Percentiles rank a stretch among this genome's conserved stretches.
Conservation (phyloP, 441 rosid genomes). For the Brassica balearica region DNA sequence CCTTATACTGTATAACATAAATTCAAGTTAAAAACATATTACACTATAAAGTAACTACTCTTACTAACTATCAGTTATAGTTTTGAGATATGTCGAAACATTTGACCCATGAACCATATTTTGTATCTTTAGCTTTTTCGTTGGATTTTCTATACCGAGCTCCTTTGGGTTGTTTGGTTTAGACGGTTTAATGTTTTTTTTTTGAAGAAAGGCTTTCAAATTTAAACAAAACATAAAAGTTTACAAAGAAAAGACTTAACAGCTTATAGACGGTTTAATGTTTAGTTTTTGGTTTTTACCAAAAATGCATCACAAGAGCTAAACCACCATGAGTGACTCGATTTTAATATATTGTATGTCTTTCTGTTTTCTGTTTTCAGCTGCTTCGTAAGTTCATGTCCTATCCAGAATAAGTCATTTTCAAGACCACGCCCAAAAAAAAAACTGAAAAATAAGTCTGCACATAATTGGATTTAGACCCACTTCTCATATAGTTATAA, state of each 20-base stretch:
- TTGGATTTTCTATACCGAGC: background rate
- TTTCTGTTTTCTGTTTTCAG: background rate
- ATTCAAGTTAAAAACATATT: background rate
- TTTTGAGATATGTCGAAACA: background rate
- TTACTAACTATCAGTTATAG: background rate
- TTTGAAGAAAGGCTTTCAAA: too few species aligned
- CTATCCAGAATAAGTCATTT: background rate
- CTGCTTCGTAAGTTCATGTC: constrained; percentile 11
- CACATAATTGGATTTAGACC: too few species aligned
- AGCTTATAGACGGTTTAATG: too few species aligned
- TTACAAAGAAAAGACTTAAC: too few species aligned
- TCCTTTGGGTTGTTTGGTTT: background rate
- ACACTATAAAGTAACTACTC: background rate
- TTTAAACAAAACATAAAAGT: too few species aligned
- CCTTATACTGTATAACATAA: background rate
- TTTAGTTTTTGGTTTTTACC: too few species aligned
- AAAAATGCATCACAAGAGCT: background rate
- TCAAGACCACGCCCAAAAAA: too few species aligned
- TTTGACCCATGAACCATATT: background rate
- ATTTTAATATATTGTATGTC: background rate
- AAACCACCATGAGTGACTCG: background rate
- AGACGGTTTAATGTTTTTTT: background rate
- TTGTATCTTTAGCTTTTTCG: background rate
- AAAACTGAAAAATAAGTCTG: too few species aligned
- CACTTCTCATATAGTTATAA: too few species aligned